Evolutionary conservation across 2,329 filamentous ascomycete genomes (phyloP).

Genomic region (Alternaria angustiovoidea): DNA sequence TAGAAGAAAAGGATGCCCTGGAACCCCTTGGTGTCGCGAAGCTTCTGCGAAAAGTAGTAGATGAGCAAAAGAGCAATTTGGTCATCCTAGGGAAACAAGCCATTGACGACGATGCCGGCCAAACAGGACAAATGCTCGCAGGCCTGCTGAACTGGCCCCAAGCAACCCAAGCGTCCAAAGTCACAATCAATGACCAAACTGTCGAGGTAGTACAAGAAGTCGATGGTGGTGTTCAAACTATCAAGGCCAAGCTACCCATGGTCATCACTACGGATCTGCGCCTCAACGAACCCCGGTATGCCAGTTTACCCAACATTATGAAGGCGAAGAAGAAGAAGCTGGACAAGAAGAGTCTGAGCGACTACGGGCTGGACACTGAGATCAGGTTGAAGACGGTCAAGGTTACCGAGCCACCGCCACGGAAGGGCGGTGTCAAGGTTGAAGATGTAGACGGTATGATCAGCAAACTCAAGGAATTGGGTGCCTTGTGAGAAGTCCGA

Average conservation of each 20-base stretch:
- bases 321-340: slow-evolving; percentile 99
- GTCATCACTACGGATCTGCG: slow-evolving; percentile 94
- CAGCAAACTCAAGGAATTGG: slow-evolving; percentile 92
- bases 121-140: slow-evolving; percentile 98
- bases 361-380: slow-evolving; percentile 75
- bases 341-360: slow-evolving; percentile 86
- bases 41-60: slow-evolving; percentile 78
- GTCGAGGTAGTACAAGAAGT: slow-evolving; percentile 89
- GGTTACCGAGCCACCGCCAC: slow-evolving; percentile 84
- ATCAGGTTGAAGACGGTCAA: slow-evolving; percentile 87
- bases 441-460: slow-evolving; percentile 97
- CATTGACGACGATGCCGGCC: slow-evolving; percentile 93
- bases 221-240: slow-evolving; percentile 91
- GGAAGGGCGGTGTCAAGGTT: slow-evolving; percentile 95
- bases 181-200: slow-evolving; percentile 75
- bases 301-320: slow-evolving; percentile 98
- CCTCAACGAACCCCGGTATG: slow-evolving; percentile 94
- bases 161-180: slow-evolving; percentile 89
- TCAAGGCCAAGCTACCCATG: slow-evolving; percentile 86
- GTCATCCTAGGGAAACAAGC: slow-evolving; percentile 97
- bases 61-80: slow-evolving; percentile 86
- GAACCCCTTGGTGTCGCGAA: slow-evolving; percentile 95
- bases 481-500: slow-evolving; percentile 71
- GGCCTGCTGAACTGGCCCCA: slow-evolving; percentile 91
- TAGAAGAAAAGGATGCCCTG: slow-evolving; percentile 71